Base-by-base conservation (phyloP, 1,139 yeast species). In the Protomyces lactucae-debilis region DNA sequence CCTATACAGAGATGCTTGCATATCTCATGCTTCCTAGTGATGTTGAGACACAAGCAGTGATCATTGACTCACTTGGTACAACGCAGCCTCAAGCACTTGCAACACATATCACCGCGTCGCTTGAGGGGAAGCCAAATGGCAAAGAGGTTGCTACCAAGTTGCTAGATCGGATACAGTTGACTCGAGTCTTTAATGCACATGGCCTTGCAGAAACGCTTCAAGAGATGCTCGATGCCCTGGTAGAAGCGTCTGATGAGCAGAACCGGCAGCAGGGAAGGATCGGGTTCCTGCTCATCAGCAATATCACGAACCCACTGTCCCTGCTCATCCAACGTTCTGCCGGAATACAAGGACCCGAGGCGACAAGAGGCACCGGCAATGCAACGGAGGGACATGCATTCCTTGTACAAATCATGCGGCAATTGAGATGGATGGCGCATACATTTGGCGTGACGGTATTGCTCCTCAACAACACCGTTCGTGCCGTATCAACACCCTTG, bases 271-370 rank as follows among this genome's bases (percentile, higher is more conserved):
- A 36, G 0, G 45, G 25, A 12, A 16, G 61, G 51, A 59, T 59
- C 10, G 67, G 66, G n/a, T 32, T 64, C 32, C 51, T 64, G 40
- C 32, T 64, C 40, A 53, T 64, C 23, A 61, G 57, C 57, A 52
- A 54, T 52, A 64, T 64, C 55, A 36, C 65, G 18, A 64, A 57
- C 36, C 65, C 65, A n/a, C 28, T 64, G 21, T 52, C 60, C 14
- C 36, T 52, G 25, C 36, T 64, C 54, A 64, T 64, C 55, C 65
- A 64, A 16, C 46, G 51, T 16, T 60, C 59, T 25, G 61, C 57
- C 43, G 48, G 48, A 1, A 9, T 43, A 16, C 48, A 43, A 10
- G 48, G 23, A 10, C 5, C 48, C 8, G 25, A 5, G 9, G 21
- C 21, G 5, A 10, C 23, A 6, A 39, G 8, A 5, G 12, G 14